Percentiles rank a stretch among this genome's conserved stretches.
These are phyloP conservation scores for Solanum hybrid DNA, from an alignment of 305 asterid genomes.

Conservation along the genomic window DNA sequence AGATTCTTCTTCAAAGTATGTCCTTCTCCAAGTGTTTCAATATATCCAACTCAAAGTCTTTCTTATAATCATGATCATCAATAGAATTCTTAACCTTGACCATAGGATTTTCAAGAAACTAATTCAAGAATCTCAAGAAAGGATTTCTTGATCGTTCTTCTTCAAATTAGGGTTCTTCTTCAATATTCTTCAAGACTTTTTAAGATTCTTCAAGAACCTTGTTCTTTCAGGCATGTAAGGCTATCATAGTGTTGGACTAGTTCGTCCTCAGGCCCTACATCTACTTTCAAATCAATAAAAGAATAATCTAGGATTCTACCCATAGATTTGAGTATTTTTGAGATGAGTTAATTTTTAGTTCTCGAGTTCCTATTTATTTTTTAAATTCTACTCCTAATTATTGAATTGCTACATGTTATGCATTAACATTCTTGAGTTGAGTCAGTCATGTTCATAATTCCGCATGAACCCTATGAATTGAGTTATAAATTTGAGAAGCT, in stretches of 20 bases:
- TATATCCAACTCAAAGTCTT: too few relatives aligned
- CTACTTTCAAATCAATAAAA: background rate
- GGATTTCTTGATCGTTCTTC: background rate
- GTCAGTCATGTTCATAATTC: too few relatives aligned
- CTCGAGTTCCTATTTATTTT: background rate
- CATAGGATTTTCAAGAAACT: background rate
- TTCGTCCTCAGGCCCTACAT: background rate
- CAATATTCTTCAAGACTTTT: background rate
- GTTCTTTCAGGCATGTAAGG: background rate
- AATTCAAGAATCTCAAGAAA: background rate
- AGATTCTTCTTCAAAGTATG: background rate
- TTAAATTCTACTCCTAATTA: too few relatives aligned
- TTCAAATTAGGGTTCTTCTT: too few relatives aligned
- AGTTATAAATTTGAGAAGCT: too few relatives aligned
- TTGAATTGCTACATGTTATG: too few relatives aligned
- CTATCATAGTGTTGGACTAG: background rate
- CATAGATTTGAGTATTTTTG: background rate
- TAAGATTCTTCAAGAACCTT: background rate
- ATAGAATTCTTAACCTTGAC: background rate
- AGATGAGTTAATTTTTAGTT: background rate
- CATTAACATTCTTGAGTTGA: too few relatives aligned
- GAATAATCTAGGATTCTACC: background rate
- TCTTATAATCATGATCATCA: background rate
- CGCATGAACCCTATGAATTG: too few relatives aligned
- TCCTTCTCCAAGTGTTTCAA: background rate